These are phyloP conservation scores for Rhynchospora pubera DNA, from an alignment of 176 grass and related monocot genomes.

Conservation along the genomic window DNA sequence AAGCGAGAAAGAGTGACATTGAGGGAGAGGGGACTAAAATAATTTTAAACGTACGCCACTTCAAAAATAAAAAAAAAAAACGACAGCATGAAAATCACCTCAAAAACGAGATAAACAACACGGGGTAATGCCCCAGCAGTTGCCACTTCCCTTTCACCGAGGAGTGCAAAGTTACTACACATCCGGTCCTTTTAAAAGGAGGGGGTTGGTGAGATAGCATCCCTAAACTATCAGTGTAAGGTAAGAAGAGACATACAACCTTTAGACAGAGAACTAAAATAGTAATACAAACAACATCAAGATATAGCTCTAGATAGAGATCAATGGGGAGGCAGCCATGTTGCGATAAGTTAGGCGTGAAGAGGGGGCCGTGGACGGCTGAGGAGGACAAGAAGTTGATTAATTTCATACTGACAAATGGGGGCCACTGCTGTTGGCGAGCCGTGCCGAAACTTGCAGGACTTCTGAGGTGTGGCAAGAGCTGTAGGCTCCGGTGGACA, in stretches of 20 bases:
- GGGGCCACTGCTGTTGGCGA: constrained; percentile 77
- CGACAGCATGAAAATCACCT: background rate
- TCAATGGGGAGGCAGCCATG: constrained; percentile 84
- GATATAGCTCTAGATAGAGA: background rate
- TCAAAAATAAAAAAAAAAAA: background rate
- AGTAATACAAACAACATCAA: background rate
- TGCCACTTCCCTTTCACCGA: constrained; percentile 16
- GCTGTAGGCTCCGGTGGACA: constrained; percentile 85
- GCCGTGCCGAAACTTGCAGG: constrained; percentile 86
- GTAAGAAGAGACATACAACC: background rate
- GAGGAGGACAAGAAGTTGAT: constrained; percentile 88
- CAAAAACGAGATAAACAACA: background rate
- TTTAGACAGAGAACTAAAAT: background rate
- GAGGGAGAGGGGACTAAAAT: constrained; percentile 17
- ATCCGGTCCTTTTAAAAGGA: background rate
- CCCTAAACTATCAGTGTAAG: background rate
- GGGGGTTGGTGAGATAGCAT: constrained; percentile 24
- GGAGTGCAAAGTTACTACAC: constrained; percentile 2
- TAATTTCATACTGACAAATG: constrained; percentile 70
- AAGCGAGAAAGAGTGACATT: background rate
- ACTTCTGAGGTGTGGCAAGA: constrained; percentile 85
- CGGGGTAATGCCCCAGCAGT: background rate
- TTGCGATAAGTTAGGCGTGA: constrained; percentile 80
- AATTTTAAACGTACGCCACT: background rate
- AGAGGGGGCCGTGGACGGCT: constrained; percentile 78